phyloP scores from a whole-genome alignment of 2,329 filamentous ascomycete species.

The Cladophialophora bantiana region DNA sequence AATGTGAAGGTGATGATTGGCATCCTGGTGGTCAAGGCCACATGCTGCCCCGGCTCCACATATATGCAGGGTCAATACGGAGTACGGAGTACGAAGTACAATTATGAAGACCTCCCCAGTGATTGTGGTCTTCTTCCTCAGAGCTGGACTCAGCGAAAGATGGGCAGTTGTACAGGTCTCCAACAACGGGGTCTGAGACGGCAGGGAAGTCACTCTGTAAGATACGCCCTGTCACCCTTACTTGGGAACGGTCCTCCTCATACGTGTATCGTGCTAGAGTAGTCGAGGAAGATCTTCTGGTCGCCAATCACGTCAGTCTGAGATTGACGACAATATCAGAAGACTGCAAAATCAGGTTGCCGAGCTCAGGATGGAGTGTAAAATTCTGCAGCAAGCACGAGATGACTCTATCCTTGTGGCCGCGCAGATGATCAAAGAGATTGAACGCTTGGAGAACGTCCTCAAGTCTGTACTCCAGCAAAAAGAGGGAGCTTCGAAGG shows the following conservation, averaged over 20 bases:
- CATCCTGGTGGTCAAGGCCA: not conserved
- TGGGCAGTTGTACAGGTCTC: conserved; percentile 17
- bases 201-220: conserved; percentile 12
- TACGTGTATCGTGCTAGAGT: conserved; percentile 2
- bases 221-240: not conserved
- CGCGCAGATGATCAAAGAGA: conserved; percentile 13
- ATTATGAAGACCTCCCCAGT: conserved; percentile 4
- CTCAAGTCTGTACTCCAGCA: conserved; percentile 9
- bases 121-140: conserved; percentile 6
- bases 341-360: conserved; percentile 15
- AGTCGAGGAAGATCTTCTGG: conserved; percentile 1
- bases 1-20: conserved; percentile 9
- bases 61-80: conserved; percentile 4
- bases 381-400: conserved; percentile 16
- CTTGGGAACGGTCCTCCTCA: conserved; percentile 3
- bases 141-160: conserved; percentile 9
- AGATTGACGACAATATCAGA: conserved; percentile 12
- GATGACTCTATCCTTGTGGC: conserved; percentile 13
- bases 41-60: conserved; percentile 10
- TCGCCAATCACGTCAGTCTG: conserved; percentile 1
- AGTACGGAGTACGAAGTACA: conserved; percentile 13
- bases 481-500: conserved; percentile 12
- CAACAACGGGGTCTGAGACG: conserved; percentile 14
- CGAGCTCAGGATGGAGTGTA: conserved; percentile 17
- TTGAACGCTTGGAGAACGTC: conserved; percentile 13